Conservation (phyloP, 2,329 filamentous ascomycete species). For the Arachnomyces sp. region DNA sequence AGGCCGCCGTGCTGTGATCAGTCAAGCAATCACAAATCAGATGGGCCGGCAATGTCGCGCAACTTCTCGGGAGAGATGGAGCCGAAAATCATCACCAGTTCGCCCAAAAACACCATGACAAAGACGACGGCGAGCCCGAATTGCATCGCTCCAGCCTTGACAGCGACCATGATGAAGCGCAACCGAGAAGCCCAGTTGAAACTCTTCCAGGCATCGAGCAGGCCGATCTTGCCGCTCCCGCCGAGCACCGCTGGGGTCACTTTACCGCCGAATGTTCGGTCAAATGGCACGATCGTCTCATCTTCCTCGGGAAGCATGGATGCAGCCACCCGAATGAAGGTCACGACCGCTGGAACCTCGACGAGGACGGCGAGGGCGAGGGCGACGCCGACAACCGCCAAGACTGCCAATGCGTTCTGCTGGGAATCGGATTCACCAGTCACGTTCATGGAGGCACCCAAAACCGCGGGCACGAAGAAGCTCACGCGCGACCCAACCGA, state of each 20-base stretch:
- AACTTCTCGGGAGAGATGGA: constrained; percentile 2
- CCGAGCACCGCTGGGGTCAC: constrained; percentile 67
- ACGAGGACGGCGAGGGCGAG: constrained; percentile 48
- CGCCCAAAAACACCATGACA: constrained; percentile 43
- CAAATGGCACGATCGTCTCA: constrained; percentile 81
- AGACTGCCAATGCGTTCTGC: constrained; percentile 25
- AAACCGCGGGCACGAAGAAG: constrained; percentile 36
- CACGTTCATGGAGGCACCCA: constrained; percentile 27
- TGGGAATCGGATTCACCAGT: constrained; percentile 23
- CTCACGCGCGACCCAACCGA: constrained; percentile 48
- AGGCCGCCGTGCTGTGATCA: too few relatives aligned
- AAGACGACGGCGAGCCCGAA: constrained; percentile 43
- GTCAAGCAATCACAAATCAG: too few relatives aligned
- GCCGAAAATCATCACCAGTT: constrained; percentile 46
- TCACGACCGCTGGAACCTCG: constrained; percentile 67
- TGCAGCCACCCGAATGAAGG: constrained; percentile 76
- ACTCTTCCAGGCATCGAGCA: constrained; percentile 70
- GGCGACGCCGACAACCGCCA: constrained; percentile 28
- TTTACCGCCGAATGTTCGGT: constrained; percentile 74
- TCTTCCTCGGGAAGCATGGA: constrained; percentile 75
- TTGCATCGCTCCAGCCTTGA: constrained; percentile 59
- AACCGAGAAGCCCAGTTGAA: constrained; percentile 67
- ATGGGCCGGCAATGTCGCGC: too few relatives aligned
- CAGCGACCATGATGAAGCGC: constrained; percentile 65
- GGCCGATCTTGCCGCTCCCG: constrained; percentile 62